Evolutionary conservation across 768 basidiomycete species (phyloP).

Genomic region (Epithele typhae): DNA sequence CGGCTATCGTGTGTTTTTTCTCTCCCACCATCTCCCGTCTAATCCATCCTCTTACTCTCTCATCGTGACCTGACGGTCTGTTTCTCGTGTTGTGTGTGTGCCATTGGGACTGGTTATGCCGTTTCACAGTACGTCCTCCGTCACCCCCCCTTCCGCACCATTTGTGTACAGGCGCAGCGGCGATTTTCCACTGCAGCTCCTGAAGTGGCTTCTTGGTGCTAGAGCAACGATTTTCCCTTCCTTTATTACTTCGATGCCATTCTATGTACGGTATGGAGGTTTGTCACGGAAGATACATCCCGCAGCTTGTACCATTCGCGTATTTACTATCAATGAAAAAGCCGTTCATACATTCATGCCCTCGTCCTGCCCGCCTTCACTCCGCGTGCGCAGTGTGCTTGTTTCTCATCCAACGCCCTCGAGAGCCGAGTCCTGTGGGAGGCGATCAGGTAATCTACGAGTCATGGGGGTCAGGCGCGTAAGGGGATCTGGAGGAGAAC

Average conservation of each 20-base stretch:
- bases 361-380: no score
- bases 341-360: no score
- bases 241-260: conserved; percentile 26
- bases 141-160: conserved; percentile 16
- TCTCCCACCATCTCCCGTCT: neutral
- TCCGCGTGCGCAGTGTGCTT: no score
- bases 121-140: neutral
- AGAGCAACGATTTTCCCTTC: conserved; percentile 24
- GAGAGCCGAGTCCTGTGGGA: no score
- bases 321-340: neutral
- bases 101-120: no score
- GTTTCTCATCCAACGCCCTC: no score
- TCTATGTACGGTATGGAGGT: conserved; percentile 20
- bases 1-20: no score
- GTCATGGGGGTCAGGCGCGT: no score
- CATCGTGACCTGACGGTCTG: no score
- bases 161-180: conserved; percentile 35
- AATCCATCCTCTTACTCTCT: neutral
- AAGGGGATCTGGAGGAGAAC: no score
- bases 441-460: no score
- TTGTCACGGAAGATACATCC: conserved; percentile 28
- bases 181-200: conserved; percentile 27
- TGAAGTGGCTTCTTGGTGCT: conserved; percentile 33
- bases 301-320: neutral
- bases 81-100: neutral